These are phyloP conservation scores for Fusarium secorum DNA, from an alignment of 2,329 filamentous ascomycete genomes.

Conservation along the genomic window DNA sequence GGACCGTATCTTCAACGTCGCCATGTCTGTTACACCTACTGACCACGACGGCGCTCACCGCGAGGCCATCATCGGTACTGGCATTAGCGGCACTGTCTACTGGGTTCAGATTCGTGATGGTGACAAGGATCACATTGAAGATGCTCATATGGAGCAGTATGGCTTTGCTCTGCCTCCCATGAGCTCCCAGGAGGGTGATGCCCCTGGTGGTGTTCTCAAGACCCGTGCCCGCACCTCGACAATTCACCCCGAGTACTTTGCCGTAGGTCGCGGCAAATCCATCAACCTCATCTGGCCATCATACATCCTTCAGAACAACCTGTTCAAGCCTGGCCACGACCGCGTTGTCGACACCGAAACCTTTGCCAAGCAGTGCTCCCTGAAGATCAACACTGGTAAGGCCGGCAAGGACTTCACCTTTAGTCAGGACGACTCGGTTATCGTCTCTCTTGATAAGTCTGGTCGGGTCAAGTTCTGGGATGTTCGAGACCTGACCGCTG, in stretches of 20 bases:
- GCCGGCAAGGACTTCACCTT: slow-evolving; percentile 98
- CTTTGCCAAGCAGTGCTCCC: slow-evolving; percentile 83
- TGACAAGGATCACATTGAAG: slow-evolving; percentile 80
- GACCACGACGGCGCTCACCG: slow-evolving; percentile 66
- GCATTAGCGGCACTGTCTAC: slow-evolving; percentile 95
- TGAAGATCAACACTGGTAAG: slow-evolving; percentile 97
- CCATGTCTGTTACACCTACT: slow-evolving; percentile 74
- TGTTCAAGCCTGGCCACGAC: slow-evolving; percentile 70
- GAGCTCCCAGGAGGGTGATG: slow-evolving; percentile 85
- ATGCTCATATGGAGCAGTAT: slow-evolving; percentile 80
- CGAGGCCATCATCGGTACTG: slow-evolving; percentile 89
- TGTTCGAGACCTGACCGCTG: slow-evolving; percentile 76
- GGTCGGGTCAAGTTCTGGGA: slow-evolving; percentile 99
- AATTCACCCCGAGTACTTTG: slow-evolving; percentile 91
- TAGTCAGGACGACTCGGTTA: slow-evolving; percentile 93
- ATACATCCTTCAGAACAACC: slow-evolving; percentile 67
- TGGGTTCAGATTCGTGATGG: slow-evolving; percentile 84
- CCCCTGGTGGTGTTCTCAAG: slow-evolving; percentile 91
- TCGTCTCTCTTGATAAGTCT: slow-evolving; percentile 96
- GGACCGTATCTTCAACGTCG: slow-evolving; percentile 94
- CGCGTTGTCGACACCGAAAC: slow-evolving; percentile 84
- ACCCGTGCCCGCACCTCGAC: slow-evolving; percentile 91
- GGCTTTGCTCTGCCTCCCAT: slow-evolving; percentile 91
- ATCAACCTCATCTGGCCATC: slow-evolving; percentile 86
- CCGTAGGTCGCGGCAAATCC: slow-evolving; percentile 92